A percentile compares a stretch with the other conserved stretches of the same genome.
phyloP scores from a whole-genome alignment of 371 early-diverging fungal species.

The Synchytrium microbalum region DNA sequence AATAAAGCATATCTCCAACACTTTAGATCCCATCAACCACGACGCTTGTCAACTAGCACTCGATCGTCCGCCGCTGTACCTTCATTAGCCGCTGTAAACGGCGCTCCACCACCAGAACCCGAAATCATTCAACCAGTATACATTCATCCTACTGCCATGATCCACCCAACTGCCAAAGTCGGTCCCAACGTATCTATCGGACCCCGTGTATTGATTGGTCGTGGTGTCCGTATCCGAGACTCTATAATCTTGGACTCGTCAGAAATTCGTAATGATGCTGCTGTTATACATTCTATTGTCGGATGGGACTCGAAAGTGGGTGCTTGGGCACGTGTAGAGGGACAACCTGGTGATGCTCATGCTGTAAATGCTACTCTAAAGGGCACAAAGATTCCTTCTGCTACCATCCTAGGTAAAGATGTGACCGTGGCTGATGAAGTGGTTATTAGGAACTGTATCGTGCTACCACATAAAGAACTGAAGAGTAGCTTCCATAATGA shows the following conservation, averaged over 20 bases:
- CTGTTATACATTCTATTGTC: conserved; percentile 85
- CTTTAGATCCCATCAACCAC: conserved; percentile 51
- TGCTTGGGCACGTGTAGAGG: conserved; percentile 89
- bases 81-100: conserved; percentile 2
- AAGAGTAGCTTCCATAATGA: conserved; percentile 84
- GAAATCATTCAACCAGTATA: conserved; percentile 84
- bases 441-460: conserved; percentile 91
- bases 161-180: conserved; percentile 91
- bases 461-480: conserved; percentile 94
- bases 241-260: conserved; percentile 90
- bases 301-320: conserved; percentile 95
- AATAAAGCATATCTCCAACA: conserved; percentile 84
- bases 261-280: conserved; percentile 75
- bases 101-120: conserved; percentile 23
- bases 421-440: conserved; percentile 84
- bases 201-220: conserved; percentile 85
- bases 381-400: conserved; percentile 85
- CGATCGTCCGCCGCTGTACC: conserved; percentile 6
- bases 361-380: conserved; percentile 50
- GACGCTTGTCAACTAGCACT: conserved; percentile 46
- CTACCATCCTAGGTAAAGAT: conserved; percentile 83
- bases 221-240: conserved; percentile 92
- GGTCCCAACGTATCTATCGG: conserved; percentile 96
- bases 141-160: conserved; percentile 87
- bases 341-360: conserved; percentile 54